These are phyloP conservation scores for Pleurotus citrinopileatus DNA, from an alignment of 768 basidiomycete genomes.

Conservation along the genomic window DNA sequence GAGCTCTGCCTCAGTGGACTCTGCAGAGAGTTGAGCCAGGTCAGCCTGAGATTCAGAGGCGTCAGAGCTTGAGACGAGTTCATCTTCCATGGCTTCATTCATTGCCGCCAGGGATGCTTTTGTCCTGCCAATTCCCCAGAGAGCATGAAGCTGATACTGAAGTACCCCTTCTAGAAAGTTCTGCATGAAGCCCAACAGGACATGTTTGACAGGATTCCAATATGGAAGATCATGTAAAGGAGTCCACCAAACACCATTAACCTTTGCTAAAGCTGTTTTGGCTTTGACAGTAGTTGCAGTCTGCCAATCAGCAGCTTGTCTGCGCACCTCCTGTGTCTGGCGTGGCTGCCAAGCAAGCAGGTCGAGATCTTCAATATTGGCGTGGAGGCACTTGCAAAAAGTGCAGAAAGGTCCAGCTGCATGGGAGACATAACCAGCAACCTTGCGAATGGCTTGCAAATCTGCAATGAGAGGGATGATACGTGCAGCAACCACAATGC, in stretches of 20 bases:
- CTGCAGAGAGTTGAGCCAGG: neutral
- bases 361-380: constrained; percentile 20
- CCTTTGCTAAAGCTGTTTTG: constrained; percentile 5
- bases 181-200: constrained; percentile 27
- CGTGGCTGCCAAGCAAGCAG: constrained; percentile 14
- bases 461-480: constrained; percentile 23
- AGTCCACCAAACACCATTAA: constrained; percentile 27
- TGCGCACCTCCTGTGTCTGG: constrained; percentile 15
- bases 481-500: neutral
- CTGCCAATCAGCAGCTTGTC: constrained; percentile 17
- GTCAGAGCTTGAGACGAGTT: neutral
- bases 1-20: neutral
- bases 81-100: neutral
- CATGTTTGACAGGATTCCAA: constrained; percentile 25
- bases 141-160: constrained; percentile 18
- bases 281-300: constrained; percentile 14
- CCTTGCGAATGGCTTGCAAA: constrained; percentile 19
- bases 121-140: constrained; percentile 20
- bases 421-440: constrained; percentile 18
- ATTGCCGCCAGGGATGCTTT: constrained; percentile 3
- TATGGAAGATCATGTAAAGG: constrained; percentile 23
- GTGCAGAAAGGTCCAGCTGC: constrained; percentile 19
- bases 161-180: constrained; percentile 25
- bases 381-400: constrained; percentile 17
- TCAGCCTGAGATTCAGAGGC: neutral